phyloP scores from a whole-genome alignment of 768 basidiomycete genomes.

The Fomitopsis pulvina region DNA sequence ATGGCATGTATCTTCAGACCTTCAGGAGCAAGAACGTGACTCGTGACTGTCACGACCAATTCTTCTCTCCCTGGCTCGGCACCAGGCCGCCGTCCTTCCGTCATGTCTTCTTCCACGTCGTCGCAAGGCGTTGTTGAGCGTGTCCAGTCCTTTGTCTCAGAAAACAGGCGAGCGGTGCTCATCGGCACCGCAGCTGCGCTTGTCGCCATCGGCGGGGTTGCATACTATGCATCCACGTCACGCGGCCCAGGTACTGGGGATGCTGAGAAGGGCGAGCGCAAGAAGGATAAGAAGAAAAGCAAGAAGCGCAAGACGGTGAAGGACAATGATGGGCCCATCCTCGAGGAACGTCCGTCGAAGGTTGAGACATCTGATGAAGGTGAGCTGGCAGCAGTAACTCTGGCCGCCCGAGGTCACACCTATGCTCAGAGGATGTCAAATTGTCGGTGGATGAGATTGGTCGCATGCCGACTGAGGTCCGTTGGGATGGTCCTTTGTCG shows the following conservation, averaged over 20 bases:
- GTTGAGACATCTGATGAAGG: conserved; percentile 24
- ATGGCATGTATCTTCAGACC: background rate
- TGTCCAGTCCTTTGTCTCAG: conserved; percentile 60
- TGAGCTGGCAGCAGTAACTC: conserved; percentile 7
- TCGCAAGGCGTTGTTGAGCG: conserved; percentile 47
- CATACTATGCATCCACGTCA: conserved; percentile 67
- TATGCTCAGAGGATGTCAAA: conserved; percentile 32
- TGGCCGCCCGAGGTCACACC: conserved; percentile 1
- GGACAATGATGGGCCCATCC: conserved; percentile 63
- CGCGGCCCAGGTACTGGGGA: conserved; percentile 26
- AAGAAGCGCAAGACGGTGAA: conserved; percentile 57
- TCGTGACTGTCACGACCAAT: conserved; percentile 10
- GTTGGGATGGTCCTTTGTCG: background rate
- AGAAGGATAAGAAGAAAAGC: conserved; percentile 44
- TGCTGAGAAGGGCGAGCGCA: conserved; percentile 37
- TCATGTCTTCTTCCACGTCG: conserved; percentile 25
- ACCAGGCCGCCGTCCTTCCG: conserved; percentile 8
- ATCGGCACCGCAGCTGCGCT: conserved; percentile 68
- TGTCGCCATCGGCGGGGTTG: conserved; percentile 66
- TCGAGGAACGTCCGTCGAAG: conserved; percentile 65
- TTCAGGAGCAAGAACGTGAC: background rate
- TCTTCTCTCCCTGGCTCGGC: conserved; percentile 1
- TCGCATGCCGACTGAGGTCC: conserved; percentile 52
- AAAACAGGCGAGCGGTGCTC: conserved; percentile 72
- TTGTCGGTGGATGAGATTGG: conserved; percentile 50